These are phyloP conservation scores for Picea glauca DNA, from an alignment of 75 land plant species.

Conservation along the genomic window DNA sequence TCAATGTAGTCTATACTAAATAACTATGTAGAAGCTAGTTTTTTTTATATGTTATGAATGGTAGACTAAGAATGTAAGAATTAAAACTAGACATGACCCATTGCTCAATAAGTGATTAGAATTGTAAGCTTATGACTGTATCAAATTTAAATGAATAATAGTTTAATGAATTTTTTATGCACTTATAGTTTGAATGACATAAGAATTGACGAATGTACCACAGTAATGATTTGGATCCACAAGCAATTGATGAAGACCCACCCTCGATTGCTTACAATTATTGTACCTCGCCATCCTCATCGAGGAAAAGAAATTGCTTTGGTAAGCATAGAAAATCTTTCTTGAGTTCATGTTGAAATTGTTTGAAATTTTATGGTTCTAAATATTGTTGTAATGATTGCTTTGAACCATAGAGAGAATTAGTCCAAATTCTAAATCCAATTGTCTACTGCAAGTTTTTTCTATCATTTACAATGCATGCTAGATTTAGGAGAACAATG, in stretches of 20 bases:
- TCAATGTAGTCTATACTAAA: no score
- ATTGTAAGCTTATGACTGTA: no score
- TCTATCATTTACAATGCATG: not conserved
- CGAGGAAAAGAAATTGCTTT: constrained; percentile 49
- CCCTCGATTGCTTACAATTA: constrained; percentile 61
- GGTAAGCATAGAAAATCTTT: constrained; percentile 25
- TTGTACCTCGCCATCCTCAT: constrained; percentile 84
- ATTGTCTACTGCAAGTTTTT: not conserved
- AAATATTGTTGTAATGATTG: not conserved
- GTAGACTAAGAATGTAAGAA: no score
- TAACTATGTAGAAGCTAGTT: no score
- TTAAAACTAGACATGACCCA: no score
- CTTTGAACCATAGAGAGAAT: no score
- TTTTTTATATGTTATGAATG: no score
- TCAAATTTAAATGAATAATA: no score
- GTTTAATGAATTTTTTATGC: no score
- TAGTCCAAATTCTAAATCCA: not conserved
- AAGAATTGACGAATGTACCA: constrained; percentile 9
- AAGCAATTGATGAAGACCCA: constrained; percentile 28
- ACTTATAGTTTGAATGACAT: not conserved
- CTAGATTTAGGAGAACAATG: not conserved
- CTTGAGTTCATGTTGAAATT: not conserved
- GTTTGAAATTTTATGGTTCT: not conserved
- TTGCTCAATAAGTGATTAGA: no score
- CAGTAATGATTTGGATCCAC: constrained; percentile 75